Evolutionary conservation across 441 rosid species (phyloP).

Genomic region (Brassica balearica): DNA sequence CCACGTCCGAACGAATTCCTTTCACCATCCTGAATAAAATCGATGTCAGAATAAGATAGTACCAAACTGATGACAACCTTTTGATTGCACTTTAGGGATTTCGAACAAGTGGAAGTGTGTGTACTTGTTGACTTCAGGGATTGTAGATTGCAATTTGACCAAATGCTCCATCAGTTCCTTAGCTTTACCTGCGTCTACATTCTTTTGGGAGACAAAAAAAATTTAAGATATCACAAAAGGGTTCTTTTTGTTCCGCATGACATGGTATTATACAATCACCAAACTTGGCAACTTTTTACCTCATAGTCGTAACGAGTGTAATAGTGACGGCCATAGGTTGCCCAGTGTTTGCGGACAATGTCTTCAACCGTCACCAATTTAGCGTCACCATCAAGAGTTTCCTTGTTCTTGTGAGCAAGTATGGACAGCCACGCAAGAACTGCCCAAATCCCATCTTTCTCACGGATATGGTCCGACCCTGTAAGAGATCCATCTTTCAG

Average conservation of each 20-base stretch:
- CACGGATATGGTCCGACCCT: conserved; percentile 10
- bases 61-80: conserved; percentile 1
- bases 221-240: conserved; percentile 38
- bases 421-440: conserved; percentile 50
- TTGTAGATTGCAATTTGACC: conserved; percentile 79
- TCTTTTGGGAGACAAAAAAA: conserved; percentile 54
- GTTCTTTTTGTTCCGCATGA: conserved; percentile 11
- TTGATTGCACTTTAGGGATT: too few species aligned
- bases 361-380: conserved; percentile 88
- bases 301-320: conserved; percentile 95
- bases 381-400: conserved; percentile 55
- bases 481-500: background rate
- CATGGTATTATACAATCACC: background rate
- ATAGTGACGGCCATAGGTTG: conserved; percentile 84
- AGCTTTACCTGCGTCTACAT: conserved; percentile 91
- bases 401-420: conserved; percentile 79
- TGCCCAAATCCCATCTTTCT: conserved; percentile 13
- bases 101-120: conserved; percentile 27
- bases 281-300: conserved; percentile 50
- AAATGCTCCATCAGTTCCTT: conserved; percentile 88
- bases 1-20: conserved; percentile 63
- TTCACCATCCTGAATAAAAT: conserved; percentile 58
- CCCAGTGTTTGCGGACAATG: conserved; percentile 84
- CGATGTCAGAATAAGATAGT: background rate
- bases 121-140: conserved; percentile 80